Conservation (phyloP, 208 protist species). For the Crithidia expoeki region DNA sequence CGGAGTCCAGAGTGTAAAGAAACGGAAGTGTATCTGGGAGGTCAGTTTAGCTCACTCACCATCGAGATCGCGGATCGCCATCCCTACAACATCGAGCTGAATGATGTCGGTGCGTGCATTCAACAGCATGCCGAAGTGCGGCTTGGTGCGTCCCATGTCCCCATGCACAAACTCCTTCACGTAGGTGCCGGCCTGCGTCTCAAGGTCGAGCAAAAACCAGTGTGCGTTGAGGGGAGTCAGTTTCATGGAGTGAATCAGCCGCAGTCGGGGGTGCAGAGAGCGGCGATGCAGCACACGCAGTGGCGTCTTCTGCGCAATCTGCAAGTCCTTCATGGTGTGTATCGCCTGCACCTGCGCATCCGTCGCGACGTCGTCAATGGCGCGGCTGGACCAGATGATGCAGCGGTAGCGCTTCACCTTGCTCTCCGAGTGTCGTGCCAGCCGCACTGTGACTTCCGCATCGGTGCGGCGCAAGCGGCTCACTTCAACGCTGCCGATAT, state of each 20-base stretch:
- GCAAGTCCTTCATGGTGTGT: slow-evolving; percentile 58
- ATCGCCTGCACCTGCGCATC: slow-evolving; percentile 47
- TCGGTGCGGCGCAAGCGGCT: slow-evolving; percentile 60
- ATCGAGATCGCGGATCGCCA: slow-evolving; percentile 77
- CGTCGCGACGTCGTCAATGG: slow-evolving; percentile 44
- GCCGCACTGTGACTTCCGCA: slow-evolving; percentile 69
- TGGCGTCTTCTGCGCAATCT: slow-evolving; percentile 90
- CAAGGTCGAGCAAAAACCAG: slow-evolving; percentile 91
- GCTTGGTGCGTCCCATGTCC: slow-evolving; percentile 94
- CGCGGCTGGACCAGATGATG: slow-evolving; percentile 80
- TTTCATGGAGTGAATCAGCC: slow-evolving; percentile 85
- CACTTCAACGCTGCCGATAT: slow-evolving; percentile 76
- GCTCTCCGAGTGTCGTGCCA: slow-evolving; percentile 84
- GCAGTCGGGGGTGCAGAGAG: slow-evolving; percentile 72
- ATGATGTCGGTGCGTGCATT: slow-evolving; percentile 88
- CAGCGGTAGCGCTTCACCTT: slow-evolving; percentile 92
- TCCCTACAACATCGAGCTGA: slow-evolving; percentile 96
- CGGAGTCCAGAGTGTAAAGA: too few relatives aligned
- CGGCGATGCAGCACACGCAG: slow-evolving; percentile 96
- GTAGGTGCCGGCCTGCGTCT: slow-evolving; percentile 96
- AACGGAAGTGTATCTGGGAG: too few relatives aligned
- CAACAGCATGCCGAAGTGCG: slow-evolving; percentile 86
- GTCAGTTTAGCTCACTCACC: background rate
- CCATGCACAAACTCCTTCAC: slow-evolving; percentile 99
- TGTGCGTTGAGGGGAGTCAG: slow-evolving; percentile 80